Base-by-base conservation (phyloP, 2,329 filamentous ascomycete genomes). In the Pezicula rhizophila region DNA sequence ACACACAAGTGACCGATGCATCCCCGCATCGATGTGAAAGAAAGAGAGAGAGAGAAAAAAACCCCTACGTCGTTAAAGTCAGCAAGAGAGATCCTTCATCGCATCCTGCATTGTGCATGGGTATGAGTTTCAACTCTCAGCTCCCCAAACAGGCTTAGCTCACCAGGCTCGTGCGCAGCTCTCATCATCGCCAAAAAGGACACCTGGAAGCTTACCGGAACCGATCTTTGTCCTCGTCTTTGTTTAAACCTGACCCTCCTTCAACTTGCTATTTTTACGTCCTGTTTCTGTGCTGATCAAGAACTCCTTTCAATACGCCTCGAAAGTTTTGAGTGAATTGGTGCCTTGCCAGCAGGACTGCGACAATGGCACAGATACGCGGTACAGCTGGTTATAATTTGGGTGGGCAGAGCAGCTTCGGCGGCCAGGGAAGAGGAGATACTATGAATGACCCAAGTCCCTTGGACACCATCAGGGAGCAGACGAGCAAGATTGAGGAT, bases 401-500 rank as follows among this genome's bases (percentile, higher is more conserved):
- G 37, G 64, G 66, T 47, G 57, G 60, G 49, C 64, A 66, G 52
- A 64, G 60, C 44, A 57, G 57, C 17, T 70, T 70, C 49, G 67
- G 66, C 45, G 64, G 60, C 17, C 56, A 65, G 25, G 59, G 58
- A 44, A 62, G 62, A 54, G 60, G 53, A 33, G 63, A 65, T 41
- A 60, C 58, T 20, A 60, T 46, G 35, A 57, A 48, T 34, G 66
- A 69, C 45, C 62, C 67, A 58, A 63, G 63, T 52, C 60, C 64
- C 50, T 80, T 99, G 60, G 93, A 96, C 68, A 80, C 89, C 62
- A 89, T 99, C 66, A 80, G 93, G 56, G 82, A 90, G 68, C 91
- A 97, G 71, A 99, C 93, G 45, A 96, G 88, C 84, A 97, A 96
- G 79, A 92, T 99, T 58, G 93, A 99, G 74, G 93, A 99, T 67